A percentile compares a stretch with the other conserved stretches of the same genome.
phyloP scores from a whole-genome alignment of 1,284 basidiomycete species.

The Baeospora myosura region DNA sequence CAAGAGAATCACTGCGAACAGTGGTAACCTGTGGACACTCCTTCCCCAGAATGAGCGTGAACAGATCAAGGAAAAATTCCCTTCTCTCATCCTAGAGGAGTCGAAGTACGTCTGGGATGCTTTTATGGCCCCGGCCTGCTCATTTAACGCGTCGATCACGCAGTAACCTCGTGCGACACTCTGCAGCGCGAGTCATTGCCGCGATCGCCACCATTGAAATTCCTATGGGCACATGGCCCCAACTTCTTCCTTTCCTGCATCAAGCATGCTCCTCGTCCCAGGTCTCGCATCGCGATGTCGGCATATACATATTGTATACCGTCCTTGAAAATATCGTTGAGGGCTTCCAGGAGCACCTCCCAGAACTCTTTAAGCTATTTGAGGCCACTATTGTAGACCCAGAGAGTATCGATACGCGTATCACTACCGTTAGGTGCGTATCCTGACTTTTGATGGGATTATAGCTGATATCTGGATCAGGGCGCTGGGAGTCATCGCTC shows the following conservation, averaged over 20 bases:
- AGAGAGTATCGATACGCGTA: conserved; percentile 85
- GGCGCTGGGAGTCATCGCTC: conserved; percentile 86
- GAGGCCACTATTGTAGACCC: conserved; percentile 75
- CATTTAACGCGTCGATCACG: conserved; percentile 10
- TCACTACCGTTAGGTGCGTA: conserved; percentile 77
- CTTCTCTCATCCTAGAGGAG: conserved; percentile 76
- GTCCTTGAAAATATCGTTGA: conserved; percentile 91
- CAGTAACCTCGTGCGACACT: conserved; percentile 84
- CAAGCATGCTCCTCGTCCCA: conserved; percentile 67
- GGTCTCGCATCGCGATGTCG: conserved; percentile 82
- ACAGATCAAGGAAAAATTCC: conserved; percentile 82
- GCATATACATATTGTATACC: conserved; percentile 86
- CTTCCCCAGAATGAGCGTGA: conserved; percentile 67
- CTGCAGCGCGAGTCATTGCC: conserved; percentile 87
- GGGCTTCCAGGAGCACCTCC: conserved; percentile 74
- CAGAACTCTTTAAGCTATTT: conserved; percentile 81
- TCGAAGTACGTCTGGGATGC: conserved; percentile 49
- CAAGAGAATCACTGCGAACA: conserved; percentile 82
- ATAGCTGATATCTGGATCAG: conserved; percentile 28
- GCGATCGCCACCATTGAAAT: conserved; percentile 91
- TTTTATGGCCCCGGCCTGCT: conserved; percentile 10
- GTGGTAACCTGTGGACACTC: conserved; percentile 80
- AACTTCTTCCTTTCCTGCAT: conserved; percentile 85
- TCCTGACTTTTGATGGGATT: conserved; percentile 2
- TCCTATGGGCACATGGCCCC: conserved; percentile 76